phyloP scores from a whole-genome alignment of 768 basidiomycete species.

The Mycena crocata region DNA sequence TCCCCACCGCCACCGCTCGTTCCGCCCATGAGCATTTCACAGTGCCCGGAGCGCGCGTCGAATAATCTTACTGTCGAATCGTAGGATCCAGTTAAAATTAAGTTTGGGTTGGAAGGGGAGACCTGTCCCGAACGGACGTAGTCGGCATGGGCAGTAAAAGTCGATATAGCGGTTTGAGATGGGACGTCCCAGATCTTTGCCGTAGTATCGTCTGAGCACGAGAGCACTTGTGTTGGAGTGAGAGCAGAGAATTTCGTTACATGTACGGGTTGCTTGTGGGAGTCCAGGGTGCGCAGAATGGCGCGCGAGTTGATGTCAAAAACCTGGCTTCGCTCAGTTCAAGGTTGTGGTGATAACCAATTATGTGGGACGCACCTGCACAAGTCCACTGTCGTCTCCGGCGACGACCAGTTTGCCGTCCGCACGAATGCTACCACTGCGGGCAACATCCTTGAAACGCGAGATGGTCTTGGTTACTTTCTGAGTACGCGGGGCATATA shows the following conservation, averaged over 20 bases:
- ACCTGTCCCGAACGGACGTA: conserved; percentile 96
- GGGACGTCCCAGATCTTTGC: conserved; percentile 96
- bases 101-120: conserved; percentile 82
- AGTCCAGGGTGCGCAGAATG: conserved; percentile 90
- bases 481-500: conserved; percentile 96
- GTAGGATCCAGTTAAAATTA: conserved; percentile 94
- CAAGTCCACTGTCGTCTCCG: conserved; percentile 92
- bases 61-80: conserved; percentile 91
- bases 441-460: conserved; percentile 95
- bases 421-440: conserved; percentile 87
- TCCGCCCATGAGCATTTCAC: conserved; percentile 84
- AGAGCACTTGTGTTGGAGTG: conserved; percentile 85
- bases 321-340: conserved; percentile 57
- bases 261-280: conserved; percentile 97
- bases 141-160: conserved; percentile 90
- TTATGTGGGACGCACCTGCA: conserved; percentile 65
- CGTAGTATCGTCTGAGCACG: conserved; percentile 96
- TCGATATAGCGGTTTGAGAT: conserved; percentile 81
- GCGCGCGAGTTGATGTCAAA: conserved; percentile 96
- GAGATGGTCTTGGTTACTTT: conserved; percentile 97
- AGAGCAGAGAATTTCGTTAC: conserved; percentile 91
- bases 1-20: conserved; percentile 47
- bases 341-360: neutral
- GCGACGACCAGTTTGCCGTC: conserved; percentile 97
- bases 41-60: conserved; percentile 85